Conservation (phyloP, 805 yeast genomes). For the Metschnikowia cerradonensis region DNA sequence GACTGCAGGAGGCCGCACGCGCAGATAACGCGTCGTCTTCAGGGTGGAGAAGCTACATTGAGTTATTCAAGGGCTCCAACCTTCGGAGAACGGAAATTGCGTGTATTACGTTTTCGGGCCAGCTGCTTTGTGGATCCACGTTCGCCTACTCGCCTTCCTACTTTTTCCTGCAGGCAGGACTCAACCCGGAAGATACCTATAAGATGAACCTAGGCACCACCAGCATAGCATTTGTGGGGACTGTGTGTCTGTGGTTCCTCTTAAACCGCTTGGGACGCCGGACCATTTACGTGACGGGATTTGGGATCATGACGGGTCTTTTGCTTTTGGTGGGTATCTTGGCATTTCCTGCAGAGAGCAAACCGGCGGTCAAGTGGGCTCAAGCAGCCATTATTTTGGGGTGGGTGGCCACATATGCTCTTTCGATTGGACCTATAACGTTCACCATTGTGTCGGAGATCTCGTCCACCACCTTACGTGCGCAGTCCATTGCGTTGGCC, state of each 20-base stretch:
- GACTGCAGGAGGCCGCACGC: conserved; percentile 25
- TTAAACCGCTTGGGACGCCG: conserved; percentile 7
- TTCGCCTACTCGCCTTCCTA: conserved; percentile 11
- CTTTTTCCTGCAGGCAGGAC: conserved; percentile 12
- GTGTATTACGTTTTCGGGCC: conserved; percentile 9
- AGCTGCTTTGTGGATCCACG: conserved; percentile 9
- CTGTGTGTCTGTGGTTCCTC: conserved; percentile 9
- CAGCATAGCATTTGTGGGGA: conserved; percentile 9
- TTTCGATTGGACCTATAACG: conserved; percentile 10
- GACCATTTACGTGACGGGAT: conserved; percentile 7
- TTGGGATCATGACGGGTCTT: conserved; percentile 1
- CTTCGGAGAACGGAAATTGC: conserved; percentile 10
- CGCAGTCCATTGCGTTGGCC: conserved; percentile 11
- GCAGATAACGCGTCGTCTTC: conserved; percentile 13
- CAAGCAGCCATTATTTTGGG: conserved; percentile 20
- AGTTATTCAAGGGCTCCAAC: conserved; percentile 6
- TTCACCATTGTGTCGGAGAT: conserved; percentile 10
- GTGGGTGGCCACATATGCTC: conserved; percentile 10
- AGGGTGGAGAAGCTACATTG: conserved; percentile 24
- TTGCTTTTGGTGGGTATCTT: conserved; percentile 9
- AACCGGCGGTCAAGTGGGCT: conserved; percentile 20
- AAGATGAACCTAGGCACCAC: conserved; percentile 11
- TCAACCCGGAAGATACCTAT: conserved; percentile 6
- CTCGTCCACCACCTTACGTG: conserved; percentile 10
- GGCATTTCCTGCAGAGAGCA: conserved; percentile 17